Evolutionary conservation across 1,284 basidiomycete species (phyloP), one percentile per base, ranked within the genome.

Genomic region (Cryptococcus sp.): DNA sequence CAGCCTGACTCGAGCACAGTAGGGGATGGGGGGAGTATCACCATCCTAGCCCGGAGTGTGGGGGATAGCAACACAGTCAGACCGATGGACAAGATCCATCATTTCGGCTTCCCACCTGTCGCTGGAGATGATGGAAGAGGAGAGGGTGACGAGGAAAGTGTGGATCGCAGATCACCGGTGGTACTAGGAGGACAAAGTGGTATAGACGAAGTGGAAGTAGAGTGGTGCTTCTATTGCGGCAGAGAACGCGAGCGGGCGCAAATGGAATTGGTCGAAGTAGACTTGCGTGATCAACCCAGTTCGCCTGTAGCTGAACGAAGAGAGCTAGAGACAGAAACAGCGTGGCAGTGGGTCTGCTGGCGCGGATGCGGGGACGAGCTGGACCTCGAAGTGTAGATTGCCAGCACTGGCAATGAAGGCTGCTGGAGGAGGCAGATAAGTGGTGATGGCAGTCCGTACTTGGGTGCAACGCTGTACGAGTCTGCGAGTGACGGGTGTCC

Each of bases 221-320:
- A 64, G 40, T 58, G 57, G 56, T 64, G 63, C 57, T 61, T 64
- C 50, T 47, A 51, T 39, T 64, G 63, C 47, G 57, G 63, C 3
- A 42, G 46, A 39, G 57, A 57, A 41, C 40, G 39, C 5, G 10
- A 48, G 23, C 52, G 60, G n/a, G 54, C 23, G 5, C 47, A 50
- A 25, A 56, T 64, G 60, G 48, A 43, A 11, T 50, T 64, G 54
- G 48, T 40, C 17, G 40, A 50, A 13, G 53, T 62, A 11, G 27
- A 48, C 7, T 23, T 50, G 13, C 22, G 43, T 27, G 47, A 41
- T n/a, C 17, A 22, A 4, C 54, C 42, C 13, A 20, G 15, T 20
- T 22, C 30, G 5, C 27, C 25, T 16, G 38, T 15, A 19, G 17
- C 16, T 6, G 19, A 54, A 19, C 2, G 8, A 1, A 20, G n/a